Evolutionary conservation across 1,139 yeast species (phyloP), one percentile per base, ranked within the genome.

Genomic region (Diutina mesorugosa): DNA sequence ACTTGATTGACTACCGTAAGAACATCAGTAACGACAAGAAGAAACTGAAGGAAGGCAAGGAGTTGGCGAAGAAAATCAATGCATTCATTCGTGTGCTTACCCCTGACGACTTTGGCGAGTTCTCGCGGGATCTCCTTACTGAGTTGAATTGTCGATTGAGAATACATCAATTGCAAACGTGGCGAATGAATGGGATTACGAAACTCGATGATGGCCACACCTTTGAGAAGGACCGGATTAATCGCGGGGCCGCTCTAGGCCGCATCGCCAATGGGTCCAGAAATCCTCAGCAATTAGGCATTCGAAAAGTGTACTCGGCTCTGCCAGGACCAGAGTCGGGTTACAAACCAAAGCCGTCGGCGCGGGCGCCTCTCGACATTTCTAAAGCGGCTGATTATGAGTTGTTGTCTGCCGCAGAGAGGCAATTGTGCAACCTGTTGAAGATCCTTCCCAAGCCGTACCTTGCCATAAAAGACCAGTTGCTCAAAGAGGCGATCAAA

Each of bases 361-460:
- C 69, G 28, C 72, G 83, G 57, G 82, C 81, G 16, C 83, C 83
- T 10, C 70, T 80, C 59, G 98, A 91, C 66, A 87, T 93, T 45
- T 82, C 90, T 54, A 87, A 85, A 62, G 85, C 96, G 0, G 81
- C 91, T 1, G 98, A 93, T 67, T 88, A 80, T 61, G 91, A 89
- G 55, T 72, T 93, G 58, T 72, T 93, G 57, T 86, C 95, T 1
- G 81, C 84, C 30, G 97, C 88, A 60, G 99, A 93, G 67, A 93
- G 87, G 67, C 84, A 82, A 59, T 71, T 95, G 53, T 95, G 99
- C 71, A 79, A 91, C 5, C 88, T 85, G 55, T 75, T 93, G 60
- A 82, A 96, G 61, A 85, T 95, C 12, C 72, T 87, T 59, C 99
- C 99, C 12, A 93, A 93, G 67, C 96, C 98, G 1, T 93, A 91